Evolutionary conservation across 192 early-diverging fungal species (phyloP), one percentile per base, ranked within the genome.

Genomic region (Backusella australiensis): DNA sequence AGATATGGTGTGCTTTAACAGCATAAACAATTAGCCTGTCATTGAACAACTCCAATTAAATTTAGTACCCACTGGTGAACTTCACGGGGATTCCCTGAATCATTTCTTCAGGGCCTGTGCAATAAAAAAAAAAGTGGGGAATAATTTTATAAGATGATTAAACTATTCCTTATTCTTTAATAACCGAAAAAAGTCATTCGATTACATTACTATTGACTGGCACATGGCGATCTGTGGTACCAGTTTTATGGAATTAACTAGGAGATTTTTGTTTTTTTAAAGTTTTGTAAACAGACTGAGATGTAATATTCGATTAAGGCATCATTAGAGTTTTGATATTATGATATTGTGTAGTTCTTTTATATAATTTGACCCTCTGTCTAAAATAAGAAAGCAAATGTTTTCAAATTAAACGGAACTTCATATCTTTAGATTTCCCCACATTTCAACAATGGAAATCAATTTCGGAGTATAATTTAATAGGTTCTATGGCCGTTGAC

Each of bases 11-110:
- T 41, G 19, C 19, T 44, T 36, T 39, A 39, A 44, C 14, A 23
- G 69, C 34, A 44, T 70, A 70, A 70, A 70, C 36, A 38, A 70
- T 70, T 70, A 70, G 69, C 69, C 69, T 63, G 26, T 29, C 12
- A 29, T 26, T 63, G 56, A 63, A 63, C 26, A 63, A 63, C n/a
- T 63, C n/a, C 23, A 63, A 14, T 29, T 63, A 63, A 63, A 63
- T 63, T 63, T 29, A 29, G 26, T 63, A 63, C 56, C 12, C 56
- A 63, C 21, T 59, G 23, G 8, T 59, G 23, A 59, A 59, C 23
- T 59, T 26, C 11, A 59, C 56, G 23, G 56, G 56, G 56, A 59
- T 29, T 59, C 56, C 56, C 56, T 59, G 56, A 59, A 59, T 59
- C 23, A 14, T 59, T 56, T 29, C 56, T 26, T 59, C 56, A 59